Evolutionary conservation across 768 basidiomycete species (phyloP).

Genomic region (Naganishia kalamii): DNA sequence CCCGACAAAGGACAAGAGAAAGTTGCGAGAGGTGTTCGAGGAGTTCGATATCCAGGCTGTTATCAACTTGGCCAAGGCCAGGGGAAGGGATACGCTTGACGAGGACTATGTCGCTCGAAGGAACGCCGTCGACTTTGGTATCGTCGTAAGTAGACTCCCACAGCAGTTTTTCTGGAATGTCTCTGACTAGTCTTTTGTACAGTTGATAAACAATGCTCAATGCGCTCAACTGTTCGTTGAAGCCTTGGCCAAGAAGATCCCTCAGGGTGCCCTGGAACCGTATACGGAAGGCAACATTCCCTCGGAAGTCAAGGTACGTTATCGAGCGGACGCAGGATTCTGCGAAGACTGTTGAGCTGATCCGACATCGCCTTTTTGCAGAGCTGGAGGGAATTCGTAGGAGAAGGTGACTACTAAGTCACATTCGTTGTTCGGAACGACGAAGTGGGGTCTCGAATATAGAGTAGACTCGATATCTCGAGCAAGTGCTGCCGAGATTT

Average conservation of each 20-base stretch:
- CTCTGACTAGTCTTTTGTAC: constrained; percentile 10
- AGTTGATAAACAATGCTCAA: constrained; percentile 75
- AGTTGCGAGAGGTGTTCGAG: constrained; percentile 74
- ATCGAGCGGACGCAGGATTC: too few species aligned
- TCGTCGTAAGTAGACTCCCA: constrained; percentile 47
- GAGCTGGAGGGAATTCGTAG: constrained; percentile 25
- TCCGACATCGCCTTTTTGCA: not conserved
- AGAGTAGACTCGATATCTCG: not conserved
- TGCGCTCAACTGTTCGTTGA: constrained; percentile 88
- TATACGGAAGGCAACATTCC: constrained; percentile 87
- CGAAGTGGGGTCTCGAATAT: not conserved
- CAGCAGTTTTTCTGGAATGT: not conserved
- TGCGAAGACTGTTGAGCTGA: not conserved
- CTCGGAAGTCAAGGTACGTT: constrained; percentile 61
- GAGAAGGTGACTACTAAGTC: constrained; percentile 20
- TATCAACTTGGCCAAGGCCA: constrained; percentile 78
- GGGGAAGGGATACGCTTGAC: constrained; percentile 69
- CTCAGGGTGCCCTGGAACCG: constrained; percentile 64
- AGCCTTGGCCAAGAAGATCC: constrained; percentile 74
- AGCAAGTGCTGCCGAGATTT: constrained; percentile 15
- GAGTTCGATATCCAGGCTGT: constrained; percentile 83
- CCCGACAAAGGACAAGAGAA: constrained; percentile 93
- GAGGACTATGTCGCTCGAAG: constrained; percentile 96
- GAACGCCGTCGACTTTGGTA: constrained; percentile 92
- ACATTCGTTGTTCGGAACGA: not conserved